phyloP scores from a whole-genome alignment of 1,139 yeast genomes.

The Sugiyamaella novakii region DNA sequence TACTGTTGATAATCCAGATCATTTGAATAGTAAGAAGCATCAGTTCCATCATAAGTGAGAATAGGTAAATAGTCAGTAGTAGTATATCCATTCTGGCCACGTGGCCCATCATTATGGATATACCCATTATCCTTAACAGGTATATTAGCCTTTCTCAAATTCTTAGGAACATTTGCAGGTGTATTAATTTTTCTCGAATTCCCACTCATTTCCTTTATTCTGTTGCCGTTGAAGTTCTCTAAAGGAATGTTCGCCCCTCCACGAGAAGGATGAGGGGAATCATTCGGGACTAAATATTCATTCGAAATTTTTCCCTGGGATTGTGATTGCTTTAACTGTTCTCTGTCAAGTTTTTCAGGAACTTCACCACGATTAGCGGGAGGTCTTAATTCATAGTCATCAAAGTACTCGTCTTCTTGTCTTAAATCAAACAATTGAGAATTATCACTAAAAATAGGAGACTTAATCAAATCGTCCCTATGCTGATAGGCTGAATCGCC shows the following conservation, averaged over 20 bases:
- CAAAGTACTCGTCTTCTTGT: constrained; percentile 11
- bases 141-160: no score
- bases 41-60: neutral
- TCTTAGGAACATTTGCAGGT: no score
- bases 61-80: neutral
- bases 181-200: no score
- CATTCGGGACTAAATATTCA: no score
- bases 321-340: no score
- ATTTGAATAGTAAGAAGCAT: neutral
- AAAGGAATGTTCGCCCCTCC: neutral
- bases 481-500: constrained; percentile 34
- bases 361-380: neutral
- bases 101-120: neutral
- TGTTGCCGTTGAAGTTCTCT: no score
- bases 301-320: no score
- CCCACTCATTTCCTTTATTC: neutral
- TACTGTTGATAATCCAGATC: neutral
- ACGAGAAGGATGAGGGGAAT: neutral
- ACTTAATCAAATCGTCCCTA: constrained; percentile 30
- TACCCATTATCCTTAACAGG: no score
- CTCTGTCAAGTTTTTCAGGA: no score
- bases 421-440: constrained; percentile 2
- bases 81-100: neutral
- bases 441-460: constrained; percentile 28
- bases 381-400: constrained; percentile 1